Evolutionary conservation across 2,329 filamentous ascomycete genomes (phyloP), one percentile per base, ranked within the genome.

Genomic region (Venturia oleaginea): DNA sequence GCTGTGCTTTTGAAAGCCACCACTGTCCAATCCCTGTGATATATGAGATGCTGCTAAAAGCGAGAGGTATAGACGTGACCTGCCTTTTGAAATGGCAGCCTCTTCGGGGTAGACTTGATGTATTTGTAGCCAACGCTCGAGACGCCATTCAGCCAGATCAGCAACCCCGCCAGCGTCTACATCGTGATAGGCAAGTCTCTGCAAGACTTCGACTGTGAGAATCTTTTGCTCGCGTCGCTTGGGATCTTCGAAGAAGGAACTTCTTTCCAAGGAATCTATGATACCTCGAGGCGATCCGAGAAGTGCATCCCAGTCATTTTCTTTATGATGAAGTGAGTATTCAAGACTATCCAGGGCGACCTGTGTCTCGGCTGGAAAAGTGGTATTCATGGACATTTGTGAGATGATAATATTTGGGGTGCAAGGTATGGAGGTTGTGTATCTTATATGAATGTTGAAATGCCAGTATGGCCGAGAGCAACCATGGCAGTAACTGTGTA

Each of bases 1-100:
- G 76, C 67, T 83, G 81, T n/a, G 81, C 77, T 68, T 78, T 78
- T 54, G 76, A 74, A 1, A 83, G 74, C 81, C 82, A 84, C 55
- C 78, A 78, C 32, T 76, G 73, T 22, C 80, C 81, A 24, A 83
- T 72, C 3, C 80, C 81, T 80, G 68, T 54, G n/a, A 6, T 30
- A 32, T 22, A 1, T 62, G n/a, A 62, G 40, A 24, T 40, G 6
- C 19, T 30, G 7, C 13, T 11, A 2, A 19, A 17, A 43, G n/a
- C 38, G 15, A 27, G n/a, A 42, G 5, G 4, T 19, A 38, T 42
- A 38, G n/a, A 24, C 34, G 7, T 32, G 19, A 69, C 74, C 68
- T 70, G 80, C 79, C 75, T 68, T 71, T 72, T 46, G 82, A 72
- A 3, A 77, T 73, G 1, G 75, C 74, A 19, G 78, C 71, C 66